A percentile compares a stretch with the other conserved stretches of the same genome.
Evolutionary conservation across 2,329 filamentous ascomycete species (phyloP).

Genomic region (Botrytis sinoallii): DNA sequence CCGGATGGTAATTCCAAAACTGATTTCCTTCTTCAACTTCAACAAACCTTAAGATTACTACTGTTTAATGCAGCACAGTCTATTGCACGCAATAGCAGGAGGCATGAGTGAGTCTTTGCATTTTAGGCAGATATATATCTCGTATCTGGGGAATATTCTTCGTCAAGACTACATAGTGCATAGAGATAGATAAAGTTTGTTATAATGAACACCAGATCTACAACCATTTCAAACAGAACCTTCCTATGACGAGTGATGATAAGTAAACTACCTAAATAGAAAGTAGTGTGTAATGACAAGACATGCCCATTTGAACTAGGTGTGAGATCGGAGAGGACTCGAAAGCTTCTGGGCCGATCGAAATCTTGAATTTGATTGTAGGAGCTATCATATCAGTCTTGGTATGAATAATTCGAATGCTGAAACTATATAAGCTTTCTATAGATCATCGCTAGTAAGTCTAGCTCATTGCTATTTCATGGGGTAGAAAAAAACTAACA

Average conservation of each 20-base stretch:
- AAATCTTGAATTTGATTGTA: neutral
- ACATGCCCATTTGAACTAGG: neutral
- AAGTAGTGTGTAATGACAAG: fast-evolving
- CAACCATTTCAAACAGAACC: fast-evolving
- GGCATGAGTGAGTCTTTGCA: neutral
- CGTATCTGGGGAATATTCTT: neutral
- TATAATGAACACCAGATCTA: neutral
- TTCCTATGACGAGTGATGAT: neutral
- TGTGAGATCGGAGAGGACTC: neutral
- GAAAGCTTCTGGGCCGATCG: neutral
- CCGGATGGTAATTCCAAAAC: neutral
- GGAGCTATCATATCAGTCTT: neutral
- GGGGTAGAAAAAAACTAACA: neutral
- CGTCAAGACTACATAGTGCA: neutral
- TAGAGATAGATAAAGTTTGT: neutral
- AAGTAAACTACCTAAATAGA: fast-evolving
- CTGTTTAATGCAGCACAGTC: neutral
- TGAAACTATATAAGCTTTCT: too few relatives aligned
- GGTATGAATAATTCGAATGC: neutral
- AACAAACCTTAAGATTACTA: neutral
- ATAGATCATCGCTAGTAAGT: neutral
- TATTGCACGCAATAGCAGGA: fast-evolving
- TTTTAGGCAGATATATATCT: neutral
- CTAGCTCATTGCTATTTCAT: neutral
- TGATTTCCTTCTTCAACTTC: fast-evolving